Base-by-base conservation (phyloP, 352 stramenopile genomes). In the Phytophthora crassamura region DNA sequence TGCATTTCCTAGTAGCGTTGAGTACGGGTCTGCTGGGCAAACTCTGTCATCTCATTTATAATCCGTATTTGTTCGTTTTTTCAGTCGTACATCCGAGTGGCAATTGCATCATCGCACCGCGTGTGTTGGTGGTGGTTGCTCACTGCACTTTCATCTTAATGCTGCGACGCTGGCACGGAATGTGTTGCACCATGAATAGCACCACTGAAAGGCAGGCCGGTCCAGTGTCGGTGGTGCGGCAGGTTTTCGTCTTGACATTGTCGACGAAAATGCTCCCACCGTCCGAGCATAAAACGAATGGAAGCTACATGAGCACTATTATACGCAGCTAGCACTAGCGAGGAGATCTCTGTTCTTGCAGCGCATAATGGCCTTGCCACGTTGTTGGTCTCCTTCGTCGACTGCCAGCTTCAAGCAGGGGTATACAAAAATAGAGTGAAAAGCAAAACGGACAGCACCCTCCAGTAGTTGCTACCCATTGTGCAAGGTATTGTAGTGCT, bases 401-500 rank as follows among this genome's bases (percentile, higher is more conserved):
- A 3, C 22, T 25, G 22, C 3, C 16, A 64, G 47, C 58, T 66
- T 66, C 58, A 66, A 54, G 40, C 7, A 35, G 33, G 8, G 8
- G 7, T 32, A 40, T 67, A 63, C 54, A 65, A 59, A 65, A 69
- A 69, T 65, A 69, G 34, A 46, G 51, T 30, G 39, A 30, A 14
- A n/a, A 25, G n/a, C 39, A 46, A 36, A 57, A 51, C 40, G 30
- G 32, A 25, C 8, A 39, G 18, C 18, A 54, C 15, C 60, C 61
- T 65, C 38, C 38, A 32, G 54, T 39, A 59, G 1, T 40, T 20
- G 33, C 30, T 65, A 65, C 33, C 28, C 45, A 25, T 35, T 69
- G n/a, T 69, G 45, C 15, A 14, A 53, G 54, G 53, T 53, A 34
- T 20, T 36, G 16, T n/a, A 10, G 34, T 30, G 52, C 33, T 57